Percentiles rank a stretch among this genome's conserved stretches.
Conservation (phyloP, 2,329 filamentous ascomycete genomes). For the Phialophora verrucosa region DNA sequence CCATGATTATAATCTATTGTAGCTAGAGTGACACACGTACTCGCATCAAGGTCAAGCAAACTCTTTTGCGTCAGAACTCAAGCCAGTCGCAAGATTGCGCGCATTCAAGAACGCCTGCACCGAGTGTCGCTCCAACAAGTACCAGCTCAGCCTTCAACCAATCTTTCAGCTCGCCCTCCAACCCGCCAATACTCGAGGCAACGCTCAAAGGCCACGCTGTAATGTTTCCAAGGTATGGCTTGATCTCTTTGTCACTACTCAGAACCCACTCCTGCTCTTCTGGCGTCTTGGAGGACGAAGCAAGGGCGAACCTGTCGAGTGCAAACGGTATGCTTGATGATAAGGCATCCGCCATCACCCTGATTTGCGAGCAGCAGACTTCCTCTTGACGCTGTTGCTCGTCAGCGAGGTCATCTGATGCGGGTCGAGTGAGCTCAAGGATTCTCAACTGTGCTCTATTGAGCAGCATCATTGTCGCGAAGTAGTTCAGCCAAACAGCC, state of each 20-base stretch:
- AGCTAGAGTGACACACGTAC: too few species aligned
- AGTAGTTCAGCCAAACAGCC: conserved; percentile 41
- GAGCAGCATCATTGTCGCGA: conserved; percentile 40
- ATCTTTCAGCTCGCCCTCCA: conserved; percentile 3
- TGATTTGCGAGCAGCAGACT: conserved; percentile 10
- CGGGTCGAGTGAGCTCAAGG: conserved; percentile 35
- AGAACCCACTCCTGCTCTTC: not conserved
- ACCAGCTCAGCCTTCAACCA: conserved; percentile 17
- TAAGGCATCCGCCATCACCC: conserved; percentile 17
- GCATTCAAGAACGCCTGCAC: conserved; percentile 10
- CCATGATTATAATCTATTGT: too few species aligned
- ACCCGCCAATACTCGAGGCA: conserved; percentile 17
- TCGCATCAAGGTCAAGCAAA: not conserved
- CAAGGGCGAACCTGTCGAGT: conserved; percentile 14
- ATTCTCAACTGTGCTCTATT: conserved; percentile 38
- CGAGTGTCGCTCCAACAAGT: conserved; percentile 10
- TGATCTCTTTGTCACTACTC: conserved; percentile 10
- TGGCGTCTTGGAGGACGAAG: not conserved
- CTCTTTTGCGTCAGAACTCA: not conserved
- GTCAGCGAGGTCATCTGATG: conserved; percentile 23
- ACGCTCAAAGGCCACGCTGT: conserved; percentile 24
- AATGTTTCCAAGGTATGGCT: conserved; percentile 19
- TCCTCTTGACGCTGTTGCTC: conserved; percentile 21
- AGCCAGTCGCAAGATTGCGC: not conserved
- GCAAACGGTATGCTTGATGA: conserved; percentile 25